A percentile compares a stretch with the other conserved stretches of the same genome.
phyloP scores from a whole-genome alignment of 1,284 basidiomycete species.

The Cutaneotrichosporon cyanovorans region DNA sequence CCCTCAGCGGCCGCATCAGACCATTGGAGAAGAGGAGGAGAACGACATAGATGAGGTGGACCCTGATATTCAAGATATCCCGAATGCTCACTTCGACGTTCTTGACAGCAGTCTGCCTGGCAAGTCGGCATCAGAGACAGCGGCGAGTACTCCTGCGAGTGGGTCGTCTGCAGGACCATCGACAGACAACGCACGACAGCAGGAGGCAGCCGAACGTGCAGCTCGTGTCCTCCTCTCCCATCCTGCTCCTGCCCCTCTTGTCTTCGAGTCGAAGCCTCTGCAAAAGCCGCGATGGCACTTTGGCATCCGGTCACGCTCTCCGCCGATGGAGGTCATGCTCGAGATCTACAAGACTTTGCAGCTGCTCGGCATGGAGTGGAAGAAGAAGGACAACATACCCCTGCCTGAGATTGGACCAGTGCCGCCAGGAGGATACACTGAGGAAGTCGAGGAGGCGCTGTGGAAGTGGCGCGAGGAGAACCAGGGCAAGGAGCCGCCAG shows the following conservation, averaged over 20 bases:
- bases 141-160: not conserved
- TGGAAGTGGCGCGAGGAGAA: conserved; percentile 48
- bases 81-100: conserved; percentile 63
- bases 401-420: conserved; percentile 57
- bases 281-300: conserved; percentile 85
- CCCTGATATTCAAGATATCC: conserved; percentile 50
- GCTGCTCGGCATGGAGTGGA: conserved; percentile 94
- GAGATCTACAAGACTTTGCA: conserved; percentile 94
- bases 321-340: conserved; percentile 98
- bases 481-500: conserved; percentile 25
- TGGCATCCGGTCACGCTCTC: conserved; percentile 86
- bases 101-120: conserved; percentile 72
- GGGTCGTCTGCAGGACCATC: not conserved
- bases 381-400: conserved; percentile 53
- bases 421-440: conserved; percentile 33
- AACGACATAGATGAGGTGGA: conserved; percentile 53
- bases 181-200: conserved; percentile 4
- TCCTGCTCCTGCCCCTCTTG: conserved; percentile 9
- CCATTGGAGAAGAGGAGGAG: conserved; percentile 15
- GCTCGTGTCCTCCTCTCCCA: conserved; percentile 32
- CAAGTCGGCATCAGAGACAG: conserved; percentile 20
- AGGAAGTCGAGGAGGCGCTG: conserved; percentile 36
- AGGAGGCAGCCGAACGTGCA: conserved; percentile 38
- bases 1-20: conserved; percentile 1
- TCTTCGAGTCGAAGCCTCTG: conserved; percentile 30